Evolutionary conservation across 2,329 filamentous ascomycete species (phyloP).

Genomic region (Xylariaceae sp.): DNA sequence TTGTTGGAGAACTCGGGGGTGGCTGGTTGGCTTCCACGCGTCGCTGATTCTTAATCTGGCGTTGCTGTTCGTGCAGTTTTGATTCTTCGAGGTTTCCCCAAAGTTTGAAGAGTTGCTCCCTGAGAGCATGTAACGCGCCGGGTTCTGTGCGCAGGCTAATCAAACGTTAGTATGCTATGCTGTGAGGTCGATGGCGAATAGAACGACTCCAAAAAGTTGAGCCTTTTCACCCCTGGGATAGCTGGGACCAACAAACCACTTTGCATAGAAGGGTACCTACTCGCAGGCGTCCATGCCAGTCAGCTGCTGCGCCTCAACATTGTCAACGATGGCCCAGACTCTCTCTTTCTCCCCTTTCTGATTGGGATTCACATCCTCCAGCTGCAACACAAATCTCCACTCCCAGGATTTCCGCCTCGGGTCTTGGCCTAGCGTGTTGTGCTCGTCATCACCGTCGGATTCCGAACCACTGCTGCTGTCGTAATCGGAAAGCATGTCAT

Average conservation of each 20-base stretch:
- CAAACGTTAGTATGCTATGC: constrained; percentile 7
- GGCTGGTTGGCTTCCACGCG: constrained; percentile 28
- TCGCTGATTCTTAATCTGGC: constrained; percentile 23
- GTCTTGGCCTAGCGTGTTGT: constrained; percentile 24
- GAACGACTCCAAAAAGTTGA: too few species aligned
- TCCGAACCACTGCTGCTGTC: constrained; percentile 33
- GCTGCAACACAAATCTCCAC: constrained; percentile 75
- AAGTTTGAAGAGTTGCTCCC: constrained; percentile 67
- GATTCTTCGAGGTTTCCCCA: constrained; percentile 83
- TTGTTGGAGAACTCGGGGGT: constrained; percentile 35
- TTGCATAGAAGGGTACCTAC: constrained; percentile 20
- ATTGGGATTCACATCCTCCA: constrained; percentile 60
- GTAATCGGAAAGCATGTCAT: constrained; percentile 45
- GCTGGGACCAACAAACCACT: not conserved
- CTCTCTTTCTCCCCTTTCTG: constrained; percentile 38
- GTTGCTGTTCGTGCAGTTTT: constrained; percentile 41
- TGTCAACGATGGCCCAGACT: constrained; percentile 66
- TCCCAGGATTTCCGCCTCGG: constrained; percentile 54
- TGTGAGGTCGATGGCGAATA: not conserved
- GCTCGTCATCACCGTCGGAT: constrained; percentile 30
- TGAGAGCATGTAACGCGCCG: constrained; percentile 47
- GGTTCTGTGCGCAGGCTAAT: constrained; percentile 52
- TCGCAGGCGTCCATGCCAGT: constrained; percentile 44
- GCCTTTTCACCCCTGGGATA: too few species aligned
- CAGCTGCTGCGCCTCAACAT: constrained; percentile 46